Evolutionary conservation across 2,329 filamentous ascomycete genomes (phyloP).

Genomic region (Gaeumannomyces sp.): DNA sequence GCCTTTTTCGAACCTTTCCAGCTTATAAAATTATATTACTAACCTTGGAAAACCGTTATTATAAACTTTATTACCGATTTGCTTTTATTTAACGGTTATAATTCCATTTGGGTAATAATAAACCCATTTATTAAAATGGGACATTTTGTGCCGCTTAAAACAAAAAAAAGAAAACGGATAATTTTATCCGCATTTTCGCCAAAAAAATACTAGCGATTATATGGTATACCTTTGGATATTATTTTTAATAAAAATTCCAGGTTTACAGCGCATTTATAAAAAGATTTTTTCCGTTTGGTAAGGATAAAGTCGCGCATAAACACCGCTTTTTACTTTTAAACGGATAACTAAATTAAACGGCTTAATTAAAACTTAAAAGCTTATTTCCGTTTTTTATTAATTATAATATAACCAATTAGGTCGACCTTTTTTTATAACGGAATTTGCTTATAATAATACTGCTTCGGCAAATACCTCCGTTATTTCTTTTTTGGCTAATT

Average conservation of each 20-base stretch:
- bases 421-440: not conserved
- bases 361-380: not conserved
- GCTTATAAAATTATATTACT: too few relatives aligned
- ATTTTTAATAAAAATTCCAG: not conserved
- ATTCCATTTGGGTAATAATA: not conserved
- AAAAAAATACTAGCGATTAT: not conserved
- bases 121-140: not conserved
- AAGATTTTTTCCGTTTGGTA: not conserved
- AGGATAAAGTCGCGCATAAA: not conserved
- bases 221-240: not conserved
- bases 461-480: not conserved
- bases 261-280: not conserved
- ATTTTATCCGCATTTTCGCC: too few relatives aligned
- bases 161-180: too few relatives aligned
- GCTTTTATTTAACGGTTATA: too few relatives aligned
- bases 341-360: not conserved
- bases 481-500: not conserved
- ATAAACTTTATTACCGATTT: too few relatives aligned
- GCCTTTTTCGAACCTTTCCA: too few relatives aligned
- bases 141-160: too few relatives aligned
- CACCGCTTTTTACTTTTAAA: not conserved
- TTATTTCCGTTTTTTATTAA: not conserved
- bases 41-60: too few relatives aligned
- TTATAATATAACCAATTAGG: not conserved
- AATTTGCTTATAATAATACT: not conserved